Conservation (phyloP, 177 flowering plant species). For the Telopea speciosissima region DNA sequence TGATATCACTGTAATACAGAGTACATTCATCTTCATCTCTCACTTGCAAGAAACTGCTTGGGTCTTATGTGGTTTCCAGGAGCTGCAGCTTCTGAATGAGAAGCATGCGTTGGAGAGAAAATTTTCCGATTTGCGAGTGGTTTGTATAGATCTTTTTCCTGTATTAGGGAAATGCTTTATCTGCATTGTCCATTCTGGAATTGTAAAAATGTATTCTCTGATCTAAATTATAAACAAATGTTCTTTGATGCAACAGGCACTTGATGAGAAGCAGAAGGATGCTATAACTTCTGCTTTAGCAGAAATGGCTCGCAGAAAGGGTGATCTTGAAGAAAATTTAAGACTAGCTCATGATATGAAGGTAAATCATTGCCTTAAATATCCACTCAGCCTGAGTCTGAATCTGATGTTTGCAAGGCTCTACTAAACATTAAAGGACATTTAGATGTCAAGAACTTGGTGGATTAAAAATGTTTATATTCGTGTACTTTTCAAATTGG, state of each 20-base stretch:
- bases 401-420: not conserved
- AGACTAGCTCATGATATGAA: conserved; percentile 62
- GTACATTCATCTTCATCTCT: not conserved
- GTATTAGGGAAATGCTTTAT: not conserved
- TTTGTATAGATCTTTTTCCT: conserved; percentile 24
- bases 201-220: not conserved
- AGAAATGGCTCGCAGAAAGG: conserved; percentile 69
- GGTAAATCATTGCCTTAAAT: conserved; percentile 33
- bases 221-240: not conserved
- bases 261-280: conserved; percentile 82
- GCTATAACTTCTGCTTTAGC: conserved; percentile 49
- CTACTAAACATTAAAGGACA: not conserved
- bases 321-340: conserved; percentile 66
- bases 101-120: conserved; percentile 71
- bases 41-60: conserved; percentile 1
- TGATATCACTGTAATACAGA: not conserved
- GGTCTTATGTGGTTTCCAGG: conserved; percentile 37
- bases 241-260: conserved; percentile 40
- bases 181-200: not conserved
- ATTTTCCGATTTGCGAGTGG: conserved; percentile 76
- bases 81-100: conserved; percentile 64
- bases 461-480: too few species aligned
- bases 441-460: not conserved
- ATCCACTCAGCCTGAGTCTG: too few species aligned
- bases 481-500: too few species aligned